Evolutionary conservation across 805 yeast genomes (phyloP).

Genomic region (Nadsonia fulvescens): DNA sequence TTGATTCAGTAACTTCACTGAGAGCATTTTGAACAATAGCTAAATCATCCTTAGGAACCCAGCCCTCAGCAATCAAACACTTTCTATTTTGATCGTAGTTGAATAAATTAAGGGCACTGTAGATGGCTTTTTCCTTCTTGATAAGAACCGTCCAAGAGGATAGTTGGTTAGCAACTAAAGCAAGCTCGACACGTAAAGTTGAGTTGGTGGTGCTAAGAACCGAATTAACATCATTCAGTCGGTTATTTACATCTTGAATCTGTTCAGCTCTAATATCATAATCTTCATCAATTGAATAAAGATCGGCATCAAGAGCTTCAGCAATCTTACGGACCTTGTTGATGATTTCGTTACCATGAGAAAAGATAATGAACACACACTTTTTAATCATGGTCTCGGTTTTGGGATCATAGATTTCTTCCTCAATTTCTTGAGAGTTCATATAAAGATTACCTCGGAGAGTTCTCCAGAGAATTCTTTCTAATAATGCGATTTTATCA

Average conservation of each 20-base stretch:
- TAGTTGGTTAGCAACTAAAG: conserved; percentile 57
- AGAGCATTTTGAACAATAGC: conserved; percentile 46
- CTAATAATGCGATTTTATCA: conserved; percentile 48
- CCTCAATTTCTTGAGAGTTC: conserved; percentile 53
- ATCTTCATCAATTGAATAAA: conserved; percentile 43
- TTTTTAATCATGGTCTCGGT: conserved; percentile 43
- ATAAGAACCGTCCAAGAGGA: conserved; percentile 53
- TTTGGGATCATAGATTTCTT: conserved; percentile 46
- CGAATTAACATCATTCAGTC: conserved; percentile 36
- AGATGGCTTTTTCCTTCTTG: conserved; percentile 70
- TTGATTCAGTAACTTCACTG: conserved; percentile 38
- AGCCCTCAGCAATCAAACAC: conserved; percentile 86
- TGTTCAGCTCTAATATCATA: conserved; percentile 21
- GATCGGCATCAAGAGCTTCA: conserved; percentile 75
- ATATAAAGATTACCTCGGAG: conserved; percentile 81
- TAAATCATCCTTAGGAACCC: conserved; percentile 78
- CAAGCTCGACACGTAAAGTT: conserved; percentile 59
- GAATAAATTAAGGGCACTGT: conserved; percentile 57
- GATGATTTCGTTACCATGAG: conserved; percentile 69
- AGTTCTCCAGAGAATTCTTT: conserved; percentile 79
- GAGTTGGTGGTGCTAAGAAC: conserved; percentile 47
- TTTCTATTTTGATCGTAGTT: conserved; percentile 71
- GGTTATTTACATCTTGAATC: conserved; percentile 24
- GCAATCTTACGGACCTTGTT: conserved; percentile 64
- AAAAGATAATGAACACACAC: conserved; percentile 71